Base-by-base conservation (phyloP, 129 eudicot species). In the Tagetes patula region DNA sequence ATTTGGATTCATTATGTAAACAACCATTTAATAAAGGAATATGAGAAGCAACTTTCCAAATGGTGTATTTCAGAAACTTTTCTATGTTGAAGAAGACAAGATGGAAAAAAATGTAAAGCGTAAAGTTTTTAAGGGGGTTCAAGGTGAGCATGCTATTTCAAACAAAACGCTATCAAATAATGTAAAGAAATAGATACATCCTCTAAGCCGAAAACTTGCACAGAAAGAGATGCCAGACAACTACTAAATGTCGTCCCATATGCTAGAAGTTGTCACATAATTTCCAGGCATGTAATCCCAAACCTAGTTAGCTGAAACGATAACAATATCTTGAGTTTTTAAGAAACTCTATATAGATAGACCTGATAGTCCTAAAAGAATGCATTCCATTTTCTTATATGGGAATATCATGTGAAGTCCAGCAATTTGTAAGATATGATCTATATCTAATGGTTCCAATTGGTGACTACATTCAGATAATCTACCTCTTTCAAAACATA, bases 391-490 rank as follows among this genome's bases (percentile, higher is more conserved):
- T 59, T 58, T 59, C 6, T 20, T 30, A 30, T 37, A 5, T 43
- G 11, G 47, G 70, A 8, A 65, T 7, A 53, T 53, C 52, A 70
- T 53, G 38, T 54, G 42, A 40, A 53, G 47, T 49, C 66, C 43
- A 71, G 40, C 31, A 54, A 71, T 53, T 54, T 54, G 53, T 71
- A 64, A 71, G n/a, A 56, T 12, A 71, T 54, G 66, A 56, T 30
- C 56, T 2, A 71, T 31, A 39, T 27, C 5, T 71, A 8, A 20
- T 27, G 12, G 30, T 33, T 71, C 40, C 66, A 71, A 20, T 39
- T 71, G 43, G 53, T 39, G 30, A 32, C 66, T 54, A 52, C 40
- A 59, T 59, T 59, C 32, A 59, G 65, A 59, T 32, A 71, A 40
- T 41, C 45, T 38, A 3, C 53, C n/a, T 30, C 67, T 5, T 53